Evolutionary conservation across 1,139 yeast species (phyloP).

Genomic region (Yamadazyma siamensis): DNA sequence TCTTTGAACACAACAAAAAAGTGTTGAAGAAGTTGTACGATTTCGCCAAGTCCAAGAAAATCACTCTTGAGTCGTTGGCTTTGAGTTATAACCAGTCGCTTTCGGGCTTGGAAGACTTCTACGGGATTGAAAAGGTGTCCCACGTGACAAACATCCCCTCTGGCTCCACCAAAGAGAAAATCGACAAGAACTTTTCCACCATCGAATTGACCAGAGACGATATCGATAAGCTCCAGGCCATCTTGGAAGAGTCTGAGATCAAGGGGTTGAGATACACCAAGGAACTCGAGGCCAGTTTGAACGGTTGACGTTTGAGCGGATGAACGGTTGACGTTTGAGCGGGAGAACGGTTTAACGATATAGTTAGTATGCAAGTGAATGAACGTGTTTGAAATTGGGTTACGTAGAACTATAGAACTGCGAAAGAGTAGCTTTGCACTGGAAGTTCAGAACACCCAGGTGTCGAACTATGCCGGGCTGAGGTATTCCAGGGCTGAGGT

Average conservation of each 20-base stretch:
- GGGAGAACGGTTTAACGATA: no score
- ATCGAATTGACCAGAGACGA: conserved; percentile 6
- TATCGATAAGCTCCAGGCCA: conserved; percentile 5
- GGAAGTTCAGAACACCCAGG: no score
- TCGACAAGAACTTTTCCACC: conserved; percentile 52
- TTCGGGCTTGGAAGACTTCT: conserved; percentile 10
- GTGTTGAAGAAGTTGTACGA: conserved; percentile 42
- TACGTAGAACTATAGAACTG: no score
- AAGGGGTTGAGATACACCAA: conserved; percentile 5
- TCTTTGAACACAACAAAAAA: conserved; percentile 47
- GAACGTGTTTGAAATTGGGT: no score
- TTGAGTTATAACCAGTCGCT: conserved; percentile 57
- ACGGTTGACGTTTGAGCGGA: no score
- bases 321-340: no score
- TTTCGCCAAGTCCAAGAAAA: conserved; percentile 44
- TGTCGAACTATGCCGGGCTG: no score
- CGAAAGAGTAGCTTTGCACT: no score
- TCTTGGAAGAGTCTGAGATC: conserved; percentile 1
- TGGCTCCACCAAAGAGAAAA: conserved; percentile 56
- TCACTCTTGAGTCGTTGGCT: conserved; percentile 67
- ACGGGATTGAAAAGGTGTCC: conserved; percentile 43
- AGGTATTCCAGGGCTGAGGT: no score
- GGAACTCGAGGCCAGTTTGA: conserved; percentile 1
- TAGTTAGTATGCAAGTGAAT: no score
- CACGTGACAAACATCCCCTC: conserved; percentile 77